Base-by-base conservation (phyloP, 352 stramenopile genomes). In the Phytopythium sindhum region DNA sequence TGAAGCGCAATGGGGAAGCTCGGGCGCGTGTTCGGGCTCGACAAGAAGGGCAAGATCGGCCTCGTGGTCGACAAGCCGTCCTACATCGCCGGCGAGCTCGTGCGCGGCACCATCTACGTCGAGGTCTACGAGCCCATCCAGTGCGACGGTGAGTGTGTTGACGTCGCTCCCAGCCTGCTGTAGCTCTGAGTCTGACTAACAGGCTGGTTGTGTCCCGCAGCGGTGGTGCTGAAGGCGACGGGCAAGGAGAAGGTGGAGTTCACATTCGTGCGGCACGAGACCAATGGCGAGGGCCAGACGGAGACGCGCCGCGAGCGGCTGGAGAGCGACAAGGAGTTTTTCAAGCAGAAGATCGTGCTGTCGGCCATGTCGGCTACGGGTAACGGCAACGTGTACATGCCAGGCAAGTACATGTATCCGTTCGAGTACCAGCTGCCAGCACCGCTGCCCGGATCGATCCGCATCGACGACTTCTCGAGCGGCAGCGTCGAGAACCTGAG, bases 281-380 rank as follows among this genome's bases (percentile, higher is more conserved):
- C 63, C 11, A 71, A 85, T 41, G 60, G 60, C 10, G 65, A 88
- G 33, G 75, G 77, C 5, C 60, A 69, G 21, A 69, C 62, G 10
- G 53, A 62, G 8, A 73, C 62, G 5, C 63, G 73, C 4, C 67
- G 65, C 23, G 57, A 82, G 4, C 26, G 69, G 14, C 56, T 80
- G 45, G 60, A 73, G 1, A 72, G 70, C 48, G 68, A 75, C n/a
- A 75, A 84, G 31, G 73, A 82, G 37, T 88, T 91, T 55, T 89
- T 90, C 67, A 89, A 89, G 54, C 65, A 90, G 64, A 88, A 89
- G 64, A 72, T 91, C 9, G 79, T 89, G 37, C 77, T 91, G 50
- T 77, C 67, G 37, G 61, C 73, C 19, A 80, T 80, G 28, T 42
- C 72, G 19, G 60, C 42, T 4, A 1, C 4, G 8, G 42, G 44